phyloP scores from a whole-genome alignment of 2,329 filamentous ascomycete genomes.

The Colletotrichum tanaceti region DNA sequence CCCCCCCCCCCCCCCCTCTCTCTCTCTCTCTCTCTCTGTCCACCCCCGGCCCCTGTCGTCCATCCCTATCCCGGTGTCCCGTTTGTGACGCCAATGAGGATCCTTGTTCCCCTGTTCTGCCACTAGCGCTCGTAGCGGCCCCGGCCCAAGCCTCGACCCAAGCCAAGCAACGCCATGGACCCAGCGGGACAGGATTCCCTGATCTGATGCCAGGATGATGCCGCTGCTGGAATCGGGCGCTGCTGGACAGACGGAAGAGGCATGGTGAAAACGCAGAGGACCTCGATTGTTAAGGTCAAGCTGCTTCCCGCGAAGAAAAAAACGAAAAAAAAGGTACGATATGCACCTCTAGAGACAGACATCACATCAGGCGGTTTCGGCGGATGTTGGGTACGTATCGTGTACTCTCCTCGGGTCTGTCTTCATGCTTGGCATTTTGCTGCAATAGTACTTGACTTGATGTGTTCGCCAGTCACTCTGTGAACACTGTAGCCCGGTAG shows the following conservation, averaged over 20 bases:
- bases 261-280: slow-evolving; percentile 22
- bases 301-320: not conserved
- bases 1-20: too few species aligned
- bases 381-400: not conserved
- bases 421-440: not conserved
- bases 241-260: slow-evolving; percentile 35
- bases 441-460: not conserved
- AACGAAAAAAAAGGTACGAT: not conserved
- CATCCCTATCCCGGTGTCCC: slow-evolving; percentile 21
- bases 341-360: slow-evolving; percentile 8
- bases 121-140: slow-evolving; percentile 19
- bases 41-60: slow-evolving; percentile 5
- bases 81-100: slow-evolving; percentile 8
- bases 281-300: slow-evolving; percentile 24
- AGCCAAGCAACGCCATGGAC: slow-evolving; percentile 35
- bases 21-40: not conserved
- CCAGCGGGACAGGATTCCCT: slow-evolving; percentile 33
- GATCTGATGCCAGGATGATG: slow-evolving; percentile 41
- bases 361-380: slow-evolving; percentile 6
- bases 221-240: slow-evolving; percentile 35
- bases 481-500: not conserved
- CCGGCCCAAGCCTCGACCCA: slow-evolving; percentile 33
- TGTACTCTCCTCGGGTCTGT: not conserved
- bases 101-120: slow-evolving; percentile 17
- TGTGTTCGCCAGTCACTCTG: not conserved